A percentile compares a stretch with the other conserved stretches of the same genome.
phyloP scores from a whole-genome alignment of 129 eudicot genomes.

The Pulicaria dysenterica region DNA sequence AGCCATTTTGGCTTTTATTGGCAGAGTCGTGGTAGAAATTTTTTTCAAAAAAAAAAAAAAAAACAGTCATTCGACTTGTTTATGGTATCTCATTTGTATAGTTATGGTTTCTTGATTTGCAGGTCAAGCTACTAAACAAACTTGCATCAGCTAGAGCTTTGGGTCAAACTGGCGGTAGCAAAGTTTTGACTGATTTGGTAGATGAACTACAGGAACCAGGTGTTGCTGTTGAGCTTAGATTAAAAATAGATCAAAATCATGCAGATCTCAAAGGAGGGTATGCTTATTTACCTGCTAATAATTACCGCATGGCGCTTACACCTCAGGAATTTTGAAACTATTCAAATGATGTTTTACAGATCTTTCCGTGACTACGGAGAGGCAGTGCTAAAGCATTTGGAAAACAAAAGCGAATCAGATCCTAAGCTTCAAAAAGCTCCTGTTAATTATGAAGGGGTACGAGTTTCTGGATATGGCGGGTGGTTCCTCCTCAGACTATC shows the following conservation, averaged over 20 bases:
- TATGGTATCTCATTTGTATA: neutral
- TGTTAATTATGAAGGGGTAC: slow-evolving; percentile 90
- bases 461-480: slow-evolving; percentile 94
- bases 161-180: slow-evolving; percentile 85
- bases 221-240: slow-evolving; percentile 79
- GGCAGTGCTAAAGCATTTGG: slow-evolving; percentile 76
- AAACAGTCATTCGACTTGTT: too few relatives aligned
- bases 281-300: slow-evolving; percentile 23
- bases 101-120: slow-evolving; percentile 27
- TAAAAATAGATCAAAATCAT: slow-evolving; percentile 82
- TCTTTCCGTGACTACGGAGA: slow-evolving; percentile 94
- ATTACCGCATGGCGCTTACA: neutral
- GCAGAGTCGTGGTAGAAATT: too few relatives aligned
- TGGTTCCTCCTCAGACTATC: slow-evolving; percentile 98
- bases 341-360: slow-evolving; percentile 42
- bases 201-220: slow-evolving; percentile 91
- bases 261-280: slow-evolving; percentile 80
- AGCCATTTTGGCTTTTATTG: neutral
- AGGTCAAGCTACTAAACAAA: slow-evolving; percentile 93
- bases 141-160: slow-evolving; percentile 97
- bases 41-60: too few relatives aligned
- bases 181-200: slow-evolving; percentile 86
- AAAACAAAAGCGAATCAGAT: slow-evolving; percentile 62
- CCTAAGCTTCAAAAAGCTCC: slow-evolving; percentile 86
- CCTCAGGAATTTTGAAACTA: neutral